Conservation (phyloP, 1,139 yeast species). For the Yamadazyma mexicana region DNA sequence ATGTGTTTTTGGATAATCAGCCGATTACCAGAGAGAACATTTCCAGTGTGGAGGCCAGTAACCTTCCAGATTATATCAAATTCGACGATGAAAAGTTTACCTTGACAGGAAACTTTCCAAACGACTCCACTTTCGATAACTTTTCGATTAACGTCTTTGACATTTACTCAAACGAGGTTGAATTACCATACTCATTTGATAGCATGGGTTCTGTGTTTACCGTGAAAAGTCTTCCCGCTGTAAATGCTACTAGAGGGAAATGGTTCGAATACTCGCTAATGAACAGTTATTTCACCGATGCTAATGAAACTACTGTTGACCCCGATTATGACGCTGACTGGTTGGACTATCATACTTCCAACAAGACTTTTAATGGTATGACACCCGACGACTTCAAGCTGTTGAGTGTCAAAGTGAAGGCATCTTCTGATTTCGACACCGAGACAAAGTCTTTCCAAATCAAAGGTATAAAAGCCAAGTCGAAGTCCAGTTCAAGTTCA, state of each 20-base stretch:
- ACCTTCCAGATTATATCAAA: conserved; percentile 62
- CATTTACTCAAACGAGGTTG: conserved; percentile 62
- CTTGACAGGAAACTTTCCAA: conserved; percentile 63
- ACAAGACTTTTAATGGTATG: conserved; percentile 66
- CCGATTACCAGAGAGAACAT: conserved; percentile 52
- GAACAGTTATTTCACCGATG: conserved; percentile 55
- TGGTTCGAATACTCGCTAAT: conserved; percentile 57
- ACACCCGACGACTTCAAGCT: conserved; percentile 61
- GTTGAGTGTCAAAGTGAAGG: conserved; percentile 53
- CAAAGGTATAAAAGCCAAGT: conserved; percentile 48
- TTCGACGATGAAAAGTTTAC: conserved; percentile 42
- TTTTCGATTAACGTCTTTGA: conserved; percentile 65
- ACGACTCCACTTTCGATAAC: conserved; percentile 36
- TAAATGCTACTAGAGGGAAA: conserved; percentile 65
- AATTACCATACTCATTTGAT: conserved; percentile 53
- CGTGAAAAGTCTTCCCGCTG: conserved; percentile 47
- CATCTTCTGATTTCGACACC: conserved; percentile 36
- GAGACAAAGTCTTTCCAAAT: conserved; percentile 51
- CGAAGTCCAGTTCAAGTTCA: conserved; percentile 18
- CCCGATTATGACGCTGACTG: conserved; percentile 53
- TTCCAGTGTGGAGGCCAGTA: conserved; percentile 45
- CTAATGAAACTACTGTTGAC: conserved; percentile 48
- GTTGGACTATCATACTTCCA: conserved; percentile 60
- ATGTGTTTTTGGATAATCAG: conserved; percentile 59
- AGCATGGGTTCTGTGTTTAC: conserved; percentile 55